Evolutionary conservation across 176 grass and related monocot genomes (phyloP).

Genomic region (maize (Zea mays)): DNA sequence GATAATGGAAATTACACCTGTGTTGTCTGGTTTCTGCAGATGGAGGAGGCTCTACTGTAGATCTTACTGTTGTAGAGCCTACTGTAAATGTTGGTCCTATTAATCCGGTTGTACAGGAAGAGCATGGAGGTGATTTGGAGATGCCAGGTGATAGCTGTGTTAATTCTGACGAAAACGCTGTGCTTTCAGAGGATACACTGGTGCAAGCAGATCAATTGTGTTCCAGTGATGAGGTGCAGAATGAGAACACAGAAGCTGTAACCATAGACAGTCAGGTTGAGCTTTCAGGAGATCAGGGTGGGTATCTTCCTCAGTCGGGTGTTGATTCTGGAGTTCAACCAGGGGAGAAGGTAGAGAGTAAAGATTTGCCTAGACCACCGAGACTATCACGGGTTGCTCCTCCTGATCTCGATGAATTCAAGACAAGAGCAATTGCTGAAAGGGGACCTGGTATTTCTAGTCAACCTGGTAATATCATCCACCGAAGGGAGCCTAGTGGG

Average conservation of each 20-base stretch:
- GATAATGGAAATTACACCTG: background rate
- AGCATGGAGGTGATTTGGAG: slow-evolving; percentile 13
- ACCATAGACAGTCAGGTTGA: slow-evolving; percentile 30
- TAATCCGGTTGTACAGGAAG: background rate
- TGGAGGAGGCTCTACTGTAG: slow-evolving; percentile 38
- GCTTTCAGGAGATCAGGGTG: slow-evolving; percentile 22
- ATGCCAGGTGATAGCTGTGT: slow-evolving; percentile 27
- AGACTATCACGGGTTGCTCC: slow-evolving; percentile 60
- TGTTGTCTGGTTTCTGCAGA: slow-evolving; percentile 51
- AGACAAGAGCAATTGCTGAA: slow-evolving; percentile 65
- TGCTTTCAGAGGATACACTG: slow-evolving; percentile 31
- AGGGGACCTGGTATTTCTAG: slow-evolving; percentile 54
- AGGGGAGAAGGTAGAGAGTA: slow-evolving; percentile 43
- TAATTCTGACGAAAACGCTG: slow-evolving; percentile 32
- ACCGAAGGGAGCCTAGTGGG: slow-evolving; percentile 80
- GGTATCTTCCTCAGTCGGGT: slow-evolving; percentile 6
- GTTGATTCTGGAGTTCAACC: slow-evolving; percentile 33
- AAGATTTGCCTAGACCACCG: slow-evolving; percentile 40
- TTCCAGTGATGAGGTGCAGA: slow-evolving; percentile 8
- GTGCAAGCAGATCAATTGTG: slow-evolving; percentile 32
- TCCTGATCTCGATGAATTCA: slow-evolving; percentile 85
- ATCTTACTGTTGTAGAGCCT: slow-evolving; percentile 22
- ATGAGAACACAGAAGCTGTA: slow-evolving; percentile 33
- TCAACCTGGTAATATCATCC: slow-evolving; percentile 64
- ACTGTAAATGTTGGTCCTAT: slow-evolving; percentile 39